phyloP scores from a whole-genome alignment of 2,329 filamentous ascomycete species.

The Botrytis hyacinthi region DNA sequence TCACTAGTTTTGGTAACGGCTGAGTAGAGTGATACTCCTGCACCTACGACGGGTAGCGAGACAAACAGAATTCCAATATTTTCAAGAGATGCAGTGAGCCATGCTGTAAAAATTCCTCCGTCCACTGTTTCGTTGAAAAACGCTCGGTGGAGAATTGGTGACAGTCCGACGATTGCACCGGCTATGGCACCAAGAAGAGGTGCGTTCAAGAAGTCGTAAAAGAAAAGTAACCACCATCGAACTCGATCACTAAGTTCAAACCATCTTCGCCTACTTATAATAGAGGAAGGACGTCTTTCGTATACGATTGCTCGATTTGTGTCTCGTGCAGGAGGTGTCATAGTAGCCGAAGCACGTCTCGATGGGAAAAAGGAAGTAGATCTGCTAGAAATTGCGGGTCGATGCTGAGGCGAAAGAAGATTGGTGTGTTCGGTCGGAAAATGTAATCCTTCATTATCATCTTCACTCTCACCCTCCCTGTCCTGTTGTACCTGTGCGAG shows the following conservation, averaged over 20 bases:
- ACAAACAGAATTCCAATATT: slow-evolving; percentile 65
- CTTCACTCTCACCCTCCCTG: slow-evolving; percentile 13
- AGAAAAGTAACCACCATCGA: slow-evolving; percentile 41
- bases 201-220: slow-evolving; percentile 56
- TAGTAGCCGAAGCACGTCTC: slow-evolving; percentile 19
- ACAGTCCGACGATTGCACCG: slow-evolving; percentile 58
- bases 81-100: slow-evolving; percentile 60
- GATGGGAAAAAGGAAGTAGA: slow-evolving; percentile 39
- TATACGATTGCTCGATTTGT: slow-evolving; percentile 15
- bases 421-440: slow-evolving; percentile 46
- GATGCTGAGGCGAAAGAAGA: slow-evolving; percentile 44
- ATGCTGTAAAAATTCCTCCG: slow-evolving; percentile 64
- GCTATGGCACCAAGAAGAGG: slow-evolving; percentile 59
- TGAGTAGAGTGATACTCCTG: slow-evolving; percentile 62
- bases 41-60: slow-evolving; percentile 62
- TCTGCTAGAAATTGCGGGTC: slow-evolving; percentile 5
- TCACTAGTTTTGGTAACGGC: slow-evolving; percentile 49
- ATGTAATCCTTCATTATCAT: slow-evolving; percentile 29
- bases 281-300: slow-evolving; percentile 35
- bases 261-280: slow-evolving; percentile 35
- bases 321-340: slow-evolving; percentile 19
- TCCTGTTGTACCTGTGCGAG: slow-evolving; percentile 31
- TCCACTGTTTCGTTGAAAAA: slow-evolving; percentile 59
- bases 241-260: slow-evolving; percentile 32
- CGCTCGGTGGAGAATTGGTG: slow-evolving; percentile 55